Percentiles rank a stretch among this genome's conserved stretches.
phyloP scores from a whole-genome alignment of 768 basidiomycete species.

The Auriscalpium microsporum region DNA sequence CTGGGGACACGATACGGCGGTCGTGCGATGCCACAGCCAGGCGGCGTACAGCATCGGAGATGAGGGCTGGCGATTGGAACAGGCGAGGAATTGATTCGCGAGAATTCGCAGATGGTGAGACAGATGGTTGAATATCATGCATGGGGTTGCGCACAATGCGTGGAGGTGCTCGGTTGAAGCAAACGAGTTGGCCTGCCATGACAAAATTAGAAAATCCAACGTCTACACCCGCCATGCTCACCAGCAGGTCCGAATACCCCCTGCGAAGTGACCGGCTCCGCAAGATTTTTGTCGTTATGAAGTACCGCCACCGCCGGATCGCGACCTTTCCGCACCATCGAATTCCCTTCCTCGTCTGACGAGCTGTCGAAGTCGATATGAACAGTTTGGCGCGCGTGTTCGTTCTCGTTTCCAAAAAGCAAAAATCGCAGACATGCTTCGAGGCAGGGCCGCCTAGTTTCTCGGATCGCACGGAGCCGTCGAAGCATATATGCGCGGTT shows the following conservation, averaged over 20 bases:
- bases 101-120: conserved; percentile 22
- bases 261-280: conserved; percentile 80
- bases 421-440: conserved; percentile 80
- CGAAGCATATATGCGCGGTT: conserved; percentile 74
- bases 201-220: neutral
- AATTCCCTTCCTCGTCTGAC: conserved; percentile 51
- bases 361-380: conserved; percentile 53
- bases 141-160: conserved; percentile 56
- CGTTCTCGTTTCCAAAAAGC: conserved; percentile 58
- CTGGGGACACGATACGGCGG: conserved; percentile 29
- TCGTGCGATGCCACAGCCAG: conserved; percentile 58
- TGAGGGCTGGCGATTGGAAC: conserved; percentile 55
- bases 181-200: conserved; percentile 67
- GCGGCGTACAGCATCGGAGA: conserved; percentile 67
- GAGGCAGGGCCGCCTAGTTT: conserved; percentile 71
- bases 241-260: conserved; percentile 87
- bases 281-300: conserved; percentile 65
- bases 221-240: conserved; percentile 18
- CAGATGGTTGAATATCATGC: conserved; percentile 39
- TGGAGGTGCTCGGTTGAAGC: conserved; percentile 75
- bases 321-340: conserved; percentile 29
- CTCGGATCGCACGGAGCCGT: conserved; percentile 62
- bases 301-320: conserved; percentile 47
- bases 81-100: conserved; percentile 24
- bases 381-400: conserved; percentile 30